Evolutionary conservation across 129 eudicot genomes (phyloP), one percentile per base, ranked within the genome.

Genomic region (Arctium minus): DNA sequence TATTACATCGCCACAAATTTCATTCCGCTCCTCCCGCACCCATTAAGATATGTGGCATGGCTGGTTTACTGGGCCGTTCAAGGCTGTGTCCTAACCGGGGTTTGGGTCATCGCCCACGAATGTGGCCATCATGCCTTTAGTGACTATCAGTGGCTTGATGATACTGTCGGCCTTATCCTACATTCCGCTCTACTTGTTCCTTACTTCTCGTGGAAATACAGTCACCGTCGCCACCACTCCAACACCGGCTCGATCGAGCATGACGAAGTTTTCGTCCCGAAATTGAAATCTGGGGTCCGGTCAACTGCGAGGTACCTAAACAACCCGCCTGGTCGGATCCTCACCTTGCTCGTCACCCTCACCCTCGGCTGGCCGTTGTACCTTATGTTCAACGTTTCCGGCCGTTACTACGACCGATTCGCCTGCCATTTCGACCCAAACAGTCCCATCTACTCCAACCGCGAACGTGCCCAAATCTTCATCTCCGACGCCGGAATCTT

Each of bases 91-190:
- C 65, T 84, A 30, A 90, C 94, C n/a, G 94, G 94, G 6, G 90
- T 90, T 17, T 90, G 94, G 94, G 94, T 90, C 82, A 86, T 90
- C 17, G 94, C 94, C 75, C 94, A 90, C 8, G 94, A 90, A 73
- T 90, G 94, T 60, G 94, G 94, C 18, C 94, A 90, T 84, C 94
- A 90, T 6, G 94, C 94, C 44, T 90, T 90, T 35, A 88, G 92
- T 50, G 94, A 90, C 84, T 65, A 90, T 82, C 94, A 90, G 69
- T 90, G 90, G 94, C 94, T 90, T 12, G 94, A 90, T 60, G 94
- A 90, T 87, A 90, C 88, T 0, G 94, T 90, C 0, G 94, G 94
- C 72, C 90, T 90, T 13, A n/a, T 86, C 80, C 92, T 90, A 11
- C 94, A 90, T 29, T 90, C 94, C 0, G 67, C 68, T 48, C 89